Evolutionary conservation across 2,329 filamentous ascomycete genomes (phyloP), one percentile per base, ranked within the genome.

Genomic region (Trichothecium sympodiale): DNA sequence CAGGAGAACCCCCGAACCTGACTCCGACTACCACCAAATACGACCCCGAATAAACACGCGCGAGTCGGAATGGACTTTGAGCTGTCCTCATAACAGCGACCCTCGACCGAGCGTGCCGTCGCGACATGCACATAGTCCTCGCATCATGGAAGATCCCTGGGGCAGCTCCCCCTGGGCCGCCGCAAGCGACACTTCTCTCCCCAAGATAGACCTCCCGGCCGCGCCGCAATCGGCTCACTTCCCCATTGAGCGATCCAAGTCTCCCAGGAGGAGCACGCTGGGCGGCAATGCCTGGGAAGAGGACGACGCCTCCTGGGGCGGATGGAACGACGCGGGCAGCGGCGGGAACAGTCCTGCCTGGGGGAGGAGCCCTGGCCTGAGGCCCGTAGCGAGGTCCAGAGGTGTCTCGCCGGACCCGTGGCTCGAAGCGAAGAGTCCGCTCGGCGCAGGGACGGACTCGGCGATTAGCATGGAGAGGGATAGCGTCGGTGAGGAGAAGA

Each of bases 141-240:
- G 6, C 20, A 10, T 47, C 43, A 77, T 77, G 72, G 72, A 77
- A 53, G 70, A 77, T 70, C 71, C 72, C 48, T 77, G 72, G 72
- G 68, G 67, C 55, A 25, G 20, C 20, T 74, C 71, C 46, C 72
- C 72, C 56, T 76, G 72, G 72, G 63, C 66, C 40, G 61, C 60
- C 39, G 51, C 55, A 23, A 35, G 37, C 29, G 25, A 17, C 8
- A n/a, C 17, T 34, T 41, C 48, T 39, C 46, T 53, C 12, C 58
- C 50, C 54, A 68, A 47, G 43, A 51, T 48, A 48, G 50, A 57
- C 40, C 46, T 57, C 17, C 52, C 55, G 5, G 39, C 50, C 37
- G 52, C 53, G 40, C 57, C 54, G 29, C 47, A 52, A 25, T 48
- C 38, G 38, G 54, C 51, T 20, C 53, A 57, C 34, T 50, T 57